A percentile compares a stretch with the other conserved stretches of the same genome.
Evolutionary conservation across 768 basidiomycete species (phyloP).

Genomic region (Auricularia sp.): DNA sequence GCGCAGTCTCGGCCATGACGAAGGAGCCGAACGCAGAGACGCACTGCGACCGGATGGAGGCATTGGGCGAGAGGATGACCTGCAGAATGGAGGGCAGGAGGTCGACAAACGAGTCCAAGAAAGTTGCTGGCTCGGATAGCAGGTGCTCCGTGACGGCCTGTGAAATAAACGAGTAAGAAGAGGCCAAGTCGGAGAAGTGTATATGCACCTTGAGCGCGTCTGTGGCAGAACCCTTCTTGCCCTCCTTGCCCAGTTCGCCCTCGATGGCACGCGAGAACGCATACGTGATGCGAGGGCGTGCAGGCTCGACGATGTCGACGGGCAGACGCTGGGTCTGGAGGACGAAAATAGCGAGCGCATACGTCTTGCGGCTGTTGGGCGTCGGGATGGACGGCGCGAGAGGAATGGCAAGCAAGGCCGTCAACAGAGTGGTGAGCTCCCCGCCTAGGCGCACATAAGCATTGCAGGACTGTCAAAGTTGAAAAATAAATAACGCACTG

Average conservation of each 20-base stretch:
- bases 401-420: conserved; percentile 60
- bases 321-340: conserved; percentile 65
- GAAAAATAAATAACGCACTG: conserved; percentile 31
- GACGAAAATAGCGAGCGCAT: conserved; percentile 64
- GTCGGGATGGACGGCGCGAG: conserved; percentile 60
- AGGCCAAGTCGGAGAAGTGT: not conserved
- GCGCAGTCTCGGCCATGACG: not conserved
- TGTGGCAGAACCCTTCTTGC: conserved; percentile 72
- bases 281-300: conserved; percentile 56
- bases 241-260: conserved; percentile 79
- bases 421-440: conserved; percentile 50
- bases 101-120: conserved; percentile 54
- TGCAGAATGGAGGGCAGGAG: conserved; percentile 53
- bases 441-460: conserved; percentile 30
- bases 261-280: conserved; percentile 68
- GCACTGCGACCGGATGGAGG: conserved; percentile 1
- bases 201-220: conserved; percentile 63
- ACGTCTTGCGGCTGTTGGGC: conserved; percentile 80
- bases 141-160: conserved; percentile 69
- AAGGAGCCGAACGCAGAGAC: not conserved
- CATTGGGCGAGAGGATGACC: conserved; percentile 45
- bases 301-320: conserved; percentile 44
- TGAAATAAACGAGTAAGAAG: not conserved
- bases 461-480: conserved; percentile 1
- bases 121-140: conserved; percentile 47